phyloP scores from a whole-genome alignment of 345 rosid species.

The Citrus inodora region DNA sequence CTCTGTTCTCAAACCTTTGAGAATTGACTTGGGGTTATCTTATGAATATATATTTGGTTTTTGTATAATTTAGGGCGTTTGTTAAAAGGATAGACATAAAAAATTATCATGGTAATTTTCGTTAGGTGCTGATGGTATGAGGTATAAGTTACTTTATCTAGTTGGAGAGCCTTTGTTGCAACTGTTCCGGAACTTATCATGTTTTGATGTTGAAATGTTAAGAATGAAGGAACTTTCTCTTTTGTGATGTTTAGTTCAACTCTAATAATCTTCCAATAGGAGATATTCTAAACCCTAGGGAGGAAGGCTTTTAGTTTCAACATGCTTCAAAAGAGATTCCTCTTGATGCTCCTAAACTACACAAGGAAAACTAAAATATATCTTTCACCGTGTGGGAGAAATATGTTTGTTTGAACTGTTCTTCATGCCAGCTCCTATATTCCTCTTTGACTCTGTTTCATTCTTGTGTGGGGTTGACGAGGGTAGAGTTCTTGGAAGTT shows the following conservation, averaged over 20 bases:
- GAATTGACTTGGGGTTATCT: not conserved
- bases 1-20: not conserved
- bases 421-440: not conserved
- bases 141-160: not conserved
- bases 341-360: not conserved
- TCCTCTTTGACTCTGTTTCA: not conserved
- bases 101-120: not conserved
- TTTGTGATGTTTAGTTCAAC: not conserved
- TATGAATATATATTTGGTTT: not conserved
- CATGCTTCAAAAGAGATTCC: not conserved
- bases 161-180: not conserved
- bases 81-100: not conserved
- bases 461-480: not conserved
- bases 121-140: not conserved
- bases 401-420: not conserved
- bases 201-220: not conserved
- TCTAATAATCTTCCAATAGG: not conserved
- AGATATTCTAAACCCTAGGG: not conserved
- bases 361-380: not conserved
- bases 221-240: not conserved
- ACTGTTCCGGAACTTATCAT: not conserved
- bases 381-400: not conserved
- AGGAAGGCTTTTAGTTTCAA: not conserved
- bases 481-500: not conserved
- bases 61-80: not conserved